Percentiles rank a stretch among this genome's conserved stretches.
Evolutionary conservation across 306 rosid genomes (phyloP).

Genomic region (Gynostemma pentaphyllum): DNA sequence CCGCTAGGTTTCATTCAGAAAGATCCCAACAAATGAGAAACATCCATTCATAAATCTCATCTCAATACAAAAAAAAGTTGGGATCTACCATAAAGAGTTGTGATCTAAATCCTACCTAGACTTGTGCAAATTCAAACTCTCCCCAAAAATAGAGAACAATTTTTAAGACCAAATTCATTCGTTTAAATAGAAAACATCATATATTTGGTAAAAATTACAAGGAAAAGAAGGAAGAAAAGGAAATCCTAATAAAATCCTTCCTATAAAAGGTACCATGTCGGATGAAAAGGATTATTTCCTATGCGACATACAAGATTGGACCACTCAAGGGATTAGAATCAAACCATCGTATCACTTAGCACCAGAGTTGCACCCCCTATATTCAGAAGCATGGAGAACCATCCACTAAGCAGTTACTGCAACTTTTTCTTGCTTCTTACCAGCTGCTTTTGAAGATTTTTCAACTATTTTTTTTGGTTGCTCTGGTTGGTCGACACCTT

Average conservation of each 20-base stretch:
- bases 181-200: background rate
- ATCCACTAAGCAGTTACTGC: constrained; percentile 10
- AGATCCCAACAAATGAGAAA: background rate
- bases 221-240: background rate
- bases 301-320: too few relatives aligned
- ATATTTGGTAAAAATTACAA: background rate
- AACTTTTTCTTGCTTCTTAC: constrained; percentile 24
- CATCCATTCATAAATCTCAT: background rate
- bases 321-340: background rate
- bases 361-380: background rate
- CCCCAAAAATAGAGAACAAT: background rate
- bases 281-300: background rate
- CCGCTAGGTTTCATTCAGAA: background rate
- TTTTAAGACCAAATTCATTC: background rate
- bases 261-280: background rate
- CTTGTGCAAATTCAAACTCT: background rate
- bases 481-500: constrained; percentile 78
- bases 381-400: background rate
- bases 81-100: background rate
- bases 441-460: constrained; percentile 43
- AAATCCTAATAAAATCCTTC: background rate
- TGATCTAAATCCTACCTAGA: background rate
- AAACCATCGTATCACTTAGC: background rate
- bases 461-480: constrained; percentile 13
- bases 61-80: background rate